These are phyloP conservation scores for Solanum virginianum DNA, from an alignment of 257 asterid genomes.

Conservation along the genomic window DNA sequence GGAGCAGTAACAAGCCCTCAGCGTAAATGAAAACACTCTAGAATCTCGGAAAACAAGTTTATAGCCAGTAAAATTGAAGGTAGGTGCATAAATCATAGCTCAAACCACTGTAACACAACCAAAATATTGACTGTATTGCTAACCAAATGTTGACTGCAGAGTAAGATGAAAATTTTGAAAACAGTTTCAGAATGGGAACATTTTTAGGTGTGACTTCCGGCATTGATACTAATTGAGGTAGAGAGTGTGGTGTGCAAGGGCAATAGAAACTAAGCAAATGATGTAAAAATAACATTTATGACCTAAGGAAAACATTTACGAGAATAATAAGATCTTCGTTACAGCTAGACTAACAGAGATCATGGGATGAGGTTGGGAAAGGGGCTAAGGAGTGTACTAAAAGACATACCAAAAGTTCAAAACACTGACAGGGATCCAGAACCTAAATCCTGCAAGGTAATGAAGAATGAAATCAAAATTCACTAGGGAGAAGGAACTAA, in stretches of 20 bases:
- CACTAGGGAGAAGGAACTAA: background rate
- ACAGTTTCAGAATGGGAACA: background rate
- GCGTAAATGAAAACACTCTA: background rate
- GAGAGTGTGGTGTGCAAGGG: background rate
- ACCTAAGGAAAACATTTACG: background rate
- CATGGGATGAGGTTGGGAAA: background rate
- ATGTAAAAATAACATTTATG: background rate
- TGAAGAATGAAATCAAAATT: background rate
- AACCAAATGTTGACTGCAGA: background rate
- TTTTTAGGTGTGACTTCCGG: background rate
- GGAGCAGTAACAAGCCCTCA: background rate
- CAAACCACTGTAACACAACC: background rate
- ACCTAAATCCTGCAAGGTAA: slow-evolving; percentile 62
- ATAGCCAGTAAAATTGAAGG: background rate
- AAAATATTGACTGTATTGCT: background rate
- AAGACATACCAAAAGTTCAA: slow-evolving; percentile 75
- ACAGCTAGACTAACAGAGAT: background rate
- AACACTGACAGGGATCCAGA: slow-evolving; percentile 95
- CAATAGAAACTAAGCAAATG: background rate
- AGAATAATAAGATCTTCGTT: background rate
- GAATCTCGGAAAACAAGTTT: background rate
- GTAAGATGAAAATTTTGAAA: background rate
- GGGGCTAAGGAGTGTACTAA: background rate
- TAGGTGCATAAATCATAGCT: background rate
- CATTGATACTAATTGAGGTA: background rate